Conservation (phyloP, 2,329 filamentous ascomycete genomes). For the Pestalotiopsis sp. region DNA sequence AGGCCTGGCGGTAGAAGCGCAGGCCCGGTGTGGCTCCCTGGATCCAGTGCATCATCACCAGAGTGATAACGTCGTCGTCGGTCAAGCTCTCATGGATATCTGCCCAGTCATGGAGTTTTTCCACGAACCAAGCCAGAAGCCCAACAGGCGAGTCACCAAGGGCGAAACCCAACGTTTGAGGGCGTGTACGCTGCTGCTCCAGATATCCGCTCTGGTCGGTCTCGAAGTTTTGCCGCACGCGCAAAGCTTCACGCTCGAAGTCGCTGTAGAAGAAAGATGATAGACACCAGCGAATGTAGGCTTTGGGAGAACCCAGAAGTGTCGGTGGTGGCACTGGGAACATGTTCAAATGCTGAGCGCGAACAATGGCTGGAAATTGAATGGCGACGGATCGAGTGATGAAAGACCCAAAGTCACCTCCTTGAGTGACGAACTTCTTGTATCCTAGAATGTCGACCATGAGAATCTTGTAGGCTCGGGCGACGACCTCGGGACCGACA, state of each 20-base stretch:
- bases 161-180: slow-evolving; percentile 27
- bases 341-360: slow-evolving; percentile 16
- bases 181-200: slow-evolving; percentile 24
- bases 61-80: slow-evolving; percentile 23
- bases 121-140: slow-evolving; percentile 28
- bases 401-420: slow-evolving; percentile 31
- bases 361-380: slow-evolving; percentile 10
- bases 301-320: not conserved
- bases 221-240: not conserved
- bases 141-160: slow-evolving; percentile 36
- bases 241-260: not conserved
- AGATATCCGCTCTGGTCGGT: not conserved
- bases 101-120: not conserved
- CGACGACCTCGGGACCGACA: slow-evolving; percentile 32
- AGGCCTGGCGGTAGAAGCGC: slow-evolving; percentile 18
- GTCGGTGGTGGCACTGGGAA: slow-evolving; percentile 10
- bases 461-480: slow-evolving; percentile 35
- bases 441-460: slow-evolving; percentile 47
- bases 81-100: slow-evolving; percentile 12
- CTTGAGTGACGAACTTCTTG: slow-evolving; percentile 32
- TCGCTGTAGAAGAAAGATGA: not conserved
- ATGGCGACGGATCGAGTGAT: slow-evolving; percentile 20
- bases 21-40: slow-evolving; percentile 20
- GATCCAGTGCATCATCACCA: slow-evolving; percentile 25
- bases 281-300: not conserved